Conservation (phyloP, 2,329 filamentous ascomycete species). For the Phaeoacremonium minimum region DNA sequence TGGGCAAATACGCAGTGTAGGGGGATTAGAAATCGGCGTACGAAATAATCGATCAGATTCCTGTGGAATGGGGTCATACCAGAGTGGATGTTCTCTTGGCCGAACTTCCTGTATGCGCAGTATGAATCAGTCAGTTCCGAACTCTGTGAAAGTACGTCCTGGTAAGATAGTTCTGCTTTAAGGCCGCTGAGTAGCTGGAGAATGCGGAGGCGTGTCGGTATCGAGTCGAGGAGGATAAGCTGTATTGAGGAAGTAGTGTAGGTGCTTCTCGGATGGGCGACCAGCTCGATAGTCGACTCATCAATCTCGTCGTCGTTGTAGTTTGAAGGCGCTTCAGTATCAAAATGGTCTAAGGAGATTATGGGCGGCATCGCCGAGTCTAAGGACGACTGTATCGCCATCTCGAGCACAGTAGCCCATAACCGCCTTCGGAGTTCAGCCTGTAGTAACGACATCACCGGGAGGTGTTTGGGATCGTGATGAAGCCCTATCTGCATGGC, state of each 20-base stretch:
- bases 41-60: constrained; percentile 45
- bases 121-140: constrained; percentile 22
- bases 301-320: constrained; percentile 22
- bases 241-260: constrained; percentile 30
- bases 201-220: constrained; percentile 28
- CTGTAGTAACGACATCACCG: constrained; percentile 25
- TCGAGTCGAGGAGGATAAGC: constrained; percentile 25
- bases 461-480: constrained; percentile 33
- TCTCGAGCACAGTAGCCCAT: constrained; percentile 38
- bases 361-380: constrained; percentile 33
- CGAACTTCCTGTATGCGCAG: constrained; percentile 14
- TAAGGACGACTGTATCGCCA: constrained; percentile 29
- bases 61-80: constrained; percentile 31
- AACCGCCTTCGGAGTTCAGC: constrained; percentile 33
- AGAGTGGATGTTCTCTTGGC: constrained; percentile 10
- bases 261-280: constrained; percentile 14
- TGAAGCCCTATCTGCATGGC: constrained; percentile 42
- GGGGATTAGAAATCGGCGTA: constrained; percentile 50
- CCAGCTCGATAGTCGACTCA: constrained; percentile 10
- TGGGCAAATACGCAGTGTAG: constrained; percentile 46
- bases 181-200: constrained; percentile 27
- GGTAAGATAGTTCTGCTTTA: constrained; percentile 25
- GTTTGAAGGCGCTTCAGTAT: constrained; percentile 31
- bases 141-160: constrained; percentile 26
- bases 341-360: constrained; percentile 33